Evolutionary conservation across 2,329 filamentous ascomycete species (phyloP), one percentile per base, ranked within the genome.

Genomic region (Trichoderma polysporum): DNA sequence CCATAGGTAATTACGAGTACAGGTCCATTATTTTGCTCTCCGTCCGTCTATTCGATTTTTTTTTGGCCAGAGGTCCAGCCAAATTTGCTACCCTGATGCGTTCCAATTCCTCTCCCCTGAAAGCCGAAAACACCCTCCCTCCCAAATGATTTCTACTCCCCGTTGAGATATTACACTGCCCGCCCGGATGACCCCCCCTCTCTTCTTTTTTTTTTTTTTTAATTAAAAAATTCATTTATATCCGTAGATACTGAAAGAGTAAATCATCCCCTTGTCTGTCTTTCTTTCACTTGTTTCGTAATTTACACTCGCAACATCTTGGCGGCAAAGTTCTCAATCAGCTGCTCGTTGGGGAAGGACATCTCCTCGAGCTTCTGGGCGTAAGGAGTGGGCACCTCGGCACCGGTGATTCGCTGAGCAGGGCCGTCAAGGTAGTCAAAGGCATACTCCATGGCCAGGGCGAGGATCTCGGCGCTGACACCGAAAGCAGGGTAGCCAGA

Each of bases 401-500:
- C 94, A 79, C 95, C 95, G 68, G 95, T 98, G 76, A 99, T 89
- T 80, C 95, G 90, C 80, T 94, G 91, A 69, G 93, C 95, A 56
- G 95, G 95, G 66, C 93, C 93, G 76, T 97, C 90, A 71, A 99
- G 90, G 84, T 97, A 98, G 84, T 99, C 95, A 78, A 98, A 99
- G 70, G 88, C 94, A 81, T 98, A 99, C 83, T 99, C 95, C 91
- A 97, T 97, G 70, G 93, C 90, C 69, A 97, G 85, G 68, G 95
- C 95, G 70, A 99, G 88, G 75, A 99, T 93, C 84, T 99, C 95
- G 67, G 94, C 88, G 68, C 90, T 88, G 73, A 99, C 93, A 79
- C 95, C 95, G 78, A 94, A 99, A 76, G 92, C 92, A 70, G 95
- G 95, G 88, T 94, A 99, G 71, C 94, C 95, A 66, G 93, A 97